These are phyloP conservation scores for Fusarium denticulatum DNA, from an alignment of 2,329 filamentous ascomycete genomes.

Conservation along the genomic window DNA sequence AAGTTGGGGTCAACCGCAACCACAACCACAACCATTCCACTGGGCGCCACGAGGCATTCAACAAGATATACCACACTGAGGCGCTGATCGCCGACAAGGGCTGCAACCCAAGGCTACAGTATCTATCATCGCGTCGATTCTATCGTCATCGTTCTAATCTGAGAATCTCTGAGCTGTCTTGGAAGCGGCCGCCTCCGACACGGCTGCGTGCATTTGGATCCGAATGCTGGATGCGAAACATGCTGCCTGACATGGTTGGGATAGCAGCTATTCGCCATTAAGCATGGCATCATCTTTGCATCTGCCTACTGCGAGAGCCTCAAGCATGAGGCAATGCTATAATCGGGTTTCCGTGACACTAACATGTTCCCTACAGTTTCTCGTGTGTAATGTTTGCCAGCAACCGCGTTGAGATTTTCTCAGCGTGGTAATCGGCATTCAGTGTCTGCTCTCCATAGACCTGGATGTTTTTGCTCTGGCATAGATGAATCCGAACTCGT, in stretches of 20 bases:
- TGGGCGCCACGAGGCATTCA: conserved; percentile 32
- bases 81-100: conserved; percentile 35
- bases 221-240: not conserved
- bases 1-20: conserved; percentile 22
- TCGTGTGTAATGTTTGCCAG: conserved; percentile 46
- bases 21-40: conserved; percentile 19
- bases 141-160: conserved; percentile 13
- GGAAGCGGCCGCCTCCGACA: conserved; percentile 12
- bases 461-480: conserved; percentile 67
- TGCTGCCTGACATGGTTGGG: not conserved
- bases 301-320: not conserved
- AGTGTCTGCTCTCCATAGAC: conserved; percentile 57
- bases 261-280: not conserved
- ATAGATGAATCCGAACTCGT: conserved; percentile 60
- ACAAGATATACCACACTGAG: conserved; percentile 12
- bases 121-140: not conserved
- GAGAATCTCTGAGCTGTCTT: not conserved
- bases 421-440: conserved; percentile 60
- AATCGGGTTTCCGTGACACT: conserved; percentile 8
- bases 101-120: conserved; percentile 17
- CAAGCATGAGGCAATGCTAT: not conserved
- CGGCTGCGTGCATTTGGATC: not conserved
- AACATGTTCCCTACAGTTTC: conserved; percentile 5
- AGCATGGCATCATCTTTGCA: conserved; percentile 14
- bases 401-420: conserved; percentile 45